Evolutionary conservation across 176 grass and related monocot species (phyloP).

Genomic region (Puya raimondii): DNA sequence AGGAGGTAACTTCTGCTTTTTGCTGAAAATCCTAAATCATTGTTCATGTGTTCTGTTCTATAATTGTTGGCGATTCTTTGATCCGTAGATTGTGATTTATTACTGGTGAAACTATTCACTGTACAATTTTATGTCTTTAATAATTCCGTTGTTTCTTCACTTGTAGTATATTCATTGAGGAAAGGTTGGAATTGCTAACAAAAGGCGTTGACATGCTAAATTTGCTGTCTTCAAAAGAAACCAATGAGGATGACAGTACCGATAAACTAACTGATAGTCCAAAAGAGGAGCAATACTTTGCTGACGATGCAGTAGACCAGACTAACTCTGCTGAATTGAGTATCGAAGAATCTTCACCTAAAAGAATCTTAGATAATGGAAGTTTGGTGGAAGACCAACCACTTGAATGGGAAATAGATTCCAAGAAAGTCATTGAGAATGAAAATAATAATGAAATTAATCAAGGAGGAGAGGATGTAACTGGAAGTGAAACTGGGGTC

Average conservation of each 20-base stretch:
- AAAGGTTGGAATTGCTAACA: slow-evolving; percentile 81
- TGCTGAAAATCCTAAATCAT: neutral
- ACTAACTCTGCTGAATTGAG: slow-evolving; percentile 38
- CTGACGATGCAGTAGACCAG: slow-evolving; percentile 22
- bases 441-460: slow-evolving; percentile 21
- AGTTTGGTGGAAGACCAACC: slow-evolving; percentile 24
- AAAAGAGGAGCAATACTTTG: slow-evolving; percentile 23
- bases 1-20: slow-evolving; percentile 49
- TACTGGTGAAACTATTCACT: neutral
- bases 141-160: slow-evolving; percentile 18
- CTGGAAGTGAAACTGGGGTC: slow-evolving; percentile 13
- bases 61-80: neutral
- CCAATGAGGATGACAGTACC: slow-evolving; percentile 35
- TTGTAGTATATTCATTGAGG: slow-evolving; percentile 84
- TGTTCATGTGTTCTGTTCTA: slow-evolving; percentile 4
- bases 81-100: neutral
- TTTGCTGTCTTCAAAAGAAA: slow-evolving; percentile 57
- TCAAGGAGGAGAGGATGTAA: slow-evolving; percentile 20
- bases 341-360: slow-evolving; percentile 22
- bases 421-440: slow-evolving; percentile 13
- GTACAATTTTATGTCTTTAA: neutral
- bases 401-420: slow-evolving; percentile 27
- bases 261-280: slow-evolving; percentile 33
- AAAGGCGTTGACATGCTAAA: slow-evolving; percentile 73
- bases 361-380: slow-evolving; percentile 23